Evolutionary conservation across 129 eudicot genomes (phyloP).

Genomic region (Chrysanthemum lavandulifolium): DNA sequence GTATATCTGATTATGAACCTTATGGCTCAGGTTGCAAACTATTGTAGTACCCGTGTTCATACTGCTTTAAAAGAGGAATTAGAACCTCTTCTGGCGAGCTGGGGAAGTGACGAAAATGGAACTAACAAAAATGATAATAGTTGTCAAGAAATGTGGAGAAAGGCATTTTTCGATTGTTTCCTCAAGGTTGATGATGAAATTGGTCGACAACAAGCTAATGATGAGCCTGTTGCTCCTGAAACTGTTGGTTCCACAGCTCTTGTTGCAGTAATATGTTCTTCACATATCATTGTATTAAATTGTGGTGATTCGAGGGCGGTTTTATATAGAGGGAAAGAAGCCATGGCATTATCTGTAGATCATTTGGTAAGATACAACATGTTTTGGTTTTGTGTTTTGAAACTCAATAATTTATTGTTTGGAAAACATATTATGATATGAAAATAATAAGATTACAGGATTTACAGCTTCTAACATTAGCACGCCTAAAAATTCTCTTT

Average conservation of each 20-base stretch:
- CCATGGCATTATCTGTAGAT: conserved; percentile 60
- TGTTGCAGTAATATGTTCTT: conserved; percentile 56
- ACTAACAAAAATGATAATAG: conserved; percentile 23
- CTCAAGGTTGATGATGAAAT: conserved; percentile 59
- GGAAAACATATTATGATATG: not conserved
- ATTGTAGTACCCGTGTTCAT: conserved; percentile 57
- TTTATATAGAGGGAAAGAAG: conserved; percentile 61
- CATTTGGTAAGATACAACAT: conserved; percentile 47
- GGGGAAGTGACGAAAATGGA: conserved; percentile 29
- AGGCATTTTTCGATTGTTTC: conserved; percentile 45
- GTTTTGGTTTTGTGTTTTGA: no score
- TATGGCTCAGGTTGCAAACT: conserved; percentile 55
- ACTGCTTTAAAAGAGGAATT: conserved; percentile 54
- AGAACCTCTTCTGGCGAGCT: conserved; percentile 35
- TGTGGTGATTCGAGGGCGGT: conserved; percentile 72
- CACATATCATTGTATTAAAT: conserved; percentile 56
- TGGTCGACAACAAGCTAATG: conserved; percentile 38
- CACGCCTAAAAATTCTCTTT: not conserved
- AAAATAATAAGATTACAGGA: not conserved
- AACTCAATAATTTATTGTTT: not conserved
- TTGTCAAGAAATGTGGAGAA: conserved; percentile 54
- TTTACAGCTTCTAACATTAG: not conserved
- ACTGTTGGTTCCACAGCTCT: conserved; percentile 68
- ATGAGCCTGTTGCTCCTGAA: conserved; percentile 55
- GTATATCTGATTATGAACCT: not conserved